These are phyloP conservation scores for Leccinum pellstonianum DNA, from an alignment of 768 basidiomycete species.

Conservation along the genomic window DNA sequence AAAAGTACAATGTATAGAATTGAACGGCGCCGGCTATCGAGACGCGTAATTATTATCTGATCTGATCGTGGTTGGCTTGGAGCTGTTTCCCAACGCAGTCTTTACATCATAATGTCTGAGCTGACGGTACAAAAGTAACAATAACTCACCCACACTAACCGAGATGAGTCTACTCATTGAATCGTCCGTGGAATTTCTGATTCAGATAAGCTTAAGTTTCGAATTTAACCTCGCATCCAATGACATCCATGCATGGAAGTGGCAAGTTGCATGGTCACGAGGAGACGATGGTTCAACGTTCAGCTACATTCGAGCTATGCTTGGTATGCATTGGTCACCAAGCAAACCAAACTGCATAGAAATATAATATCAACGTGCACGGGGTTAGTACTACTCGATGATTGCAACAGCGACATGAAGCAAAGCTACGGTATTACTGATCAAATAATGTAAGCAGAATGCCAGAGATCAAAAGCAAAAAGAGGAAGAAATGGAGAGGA, in stretches of 20 bases:
- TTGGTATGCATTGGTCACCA: not conserved
- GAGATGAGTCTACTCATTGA: not conserved
- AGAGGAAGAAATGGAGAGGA: conserved; percentile 1
- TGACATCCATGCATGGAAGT: too few species aligned
- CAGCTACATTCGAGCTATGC: not conserved
- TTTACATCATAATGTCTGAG: too few species aligned
- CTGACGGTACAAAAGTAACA: not conserved
- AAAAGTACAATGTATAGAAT: not conserved
- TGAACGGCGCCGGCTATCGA: not conserved
- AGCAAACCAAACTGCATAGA: not conserved
- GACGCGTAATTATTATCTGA: not conserved
- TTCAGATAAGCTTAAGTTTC: not conserved
- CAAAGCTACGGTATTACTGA: conserved; percentile 30
- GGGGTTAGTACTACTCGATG: conserved; percentile 11
- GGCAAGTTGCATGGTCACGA: not conserved
- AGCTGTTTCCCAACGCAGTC: not conserved
- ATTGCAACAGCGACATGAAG: conserved; percentile 32
- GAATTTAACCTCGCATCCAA: not conserved
- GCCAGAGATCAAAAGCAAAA: not conserved
- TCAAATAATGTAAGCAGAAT: conserved; percentile 29
- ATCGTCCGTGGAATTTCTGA: not conserved
- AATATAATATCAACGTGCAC: conserved; percentile 15
- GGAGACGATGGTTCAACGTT: not conserved
- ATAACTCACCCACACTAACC: not conserved
- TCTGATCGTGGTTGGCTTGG: not conserved